Evolutionary conservation across 805 yeast species (phyloP), one percentile per base, ranked within the genome.

Genomic region (Candida peoriensis): DNA sequence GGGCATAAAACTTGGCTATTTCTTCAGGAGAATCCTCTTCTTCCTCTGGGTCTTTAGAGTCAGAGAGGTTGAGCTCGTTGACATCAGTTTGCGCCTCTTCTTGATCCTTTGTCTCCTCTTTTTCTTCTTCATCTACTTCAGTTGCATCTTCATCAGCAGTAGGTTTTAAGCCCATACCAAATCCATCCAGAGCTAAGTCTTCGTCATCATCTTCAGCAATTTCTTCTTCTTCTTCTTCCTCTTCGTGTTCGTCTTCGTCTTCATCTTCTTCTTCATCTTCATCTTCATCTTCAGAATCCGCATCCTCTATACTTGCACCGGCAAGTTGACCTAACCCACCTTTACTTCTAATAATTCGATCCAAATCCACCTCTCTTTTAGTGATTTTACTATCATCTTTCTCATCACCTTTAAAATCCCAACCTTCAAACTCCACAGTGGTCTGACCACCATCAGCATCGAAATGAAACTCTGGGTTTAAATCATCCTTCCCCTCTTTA

Each of bases 291-390:
- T 57, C 64, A 8, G 60, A 66, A 3, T 58, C 66, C 11, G 57
- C 63, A 15, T 46, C 55, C 5, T 56, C 64, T 9, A 51, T 54
- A 13, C 62, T 66, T 12, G 67, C 60, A 30, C 70, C 75, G 1
- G 72, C 77, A 36, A 76, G 52, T 33, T 74, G 73, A 5, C 72
- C 64, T 36, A 81, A 64, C 27, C 95, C 86, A 57, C 96, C 95
- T 50, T 85, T 89, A 58, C 89, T 73, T 62, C 81, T 78, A 47
- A 90, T 83, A 35, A 90, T 90, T 11, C 78, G 78, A 50, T 90
- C 96, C 42, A 90, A 68, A 64, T 90, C 96, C 8, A 87, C 95
- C 41, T 79, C 85, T 43, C 72, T 74, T 36, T 54, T 68, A 8
- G 42, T 25, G 24, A 24, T 8, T 12, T 32, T 43, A 4, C 44